phyloP scores from a whole-genome alignment of 371 early-diverging fungal genomes.

The Apophysomyces variabilis region DNA sequence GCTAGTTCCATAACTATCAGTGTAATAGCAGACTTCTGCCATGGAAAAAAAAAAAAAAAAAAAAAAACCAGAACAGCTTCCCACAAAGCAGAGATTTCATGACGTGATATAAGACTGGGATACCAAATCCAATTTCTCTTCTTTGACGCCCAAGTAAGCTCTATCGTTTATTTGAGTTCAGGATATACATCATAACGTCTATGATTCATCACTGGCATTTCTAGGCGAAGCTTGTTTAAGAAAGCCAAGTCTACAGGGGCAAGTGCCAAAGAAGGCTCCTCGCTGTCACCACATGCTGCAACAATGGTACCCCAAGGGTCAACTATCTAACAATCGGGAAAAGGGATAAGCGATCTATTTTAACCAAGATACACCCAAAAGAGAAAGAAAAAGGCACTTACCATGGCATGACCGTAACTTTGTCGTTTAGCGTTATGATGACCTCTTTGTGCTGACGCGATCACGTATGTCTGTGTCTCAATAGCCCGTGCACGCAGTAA shows the following conservation, averaged over 20 bases:
- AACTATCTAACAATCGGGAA: constrained; percentile 35
- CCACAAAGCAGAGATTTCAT: too few relatives aligned
- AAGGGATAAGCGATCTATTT: not conserved
- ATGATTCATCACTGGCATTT: constrained; percentile 80
- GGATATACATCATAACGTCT: constrained; percentile 70
- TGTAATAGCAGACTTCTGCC: too few relatives aligned
- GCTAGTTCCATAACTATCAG: too few relatives aligned
- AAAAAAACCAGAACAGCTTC: too few relatives aligned
- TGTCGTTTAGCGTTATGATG: constrained; percentile 73
- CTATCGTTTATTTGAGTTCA: constrained; percentile 14
- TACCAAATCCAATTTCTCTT: not conserved
- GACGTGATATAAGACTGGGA: not conserved
- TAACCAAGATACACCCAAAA: not conserved
- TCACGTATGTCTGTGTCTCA: constrained; percentile 75
- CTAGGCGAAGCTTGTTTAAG: constrained; percentile 61
- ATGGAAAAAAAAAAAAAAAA: too few relatives aligned
- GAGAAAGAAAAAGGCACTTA: constrained; percentile 23
- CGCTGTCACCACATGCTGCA: constrained; percentile 62
- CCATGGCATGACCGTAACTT: constrained; percentile 86
- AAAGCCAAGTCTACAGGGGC: constrained; percentile 69
- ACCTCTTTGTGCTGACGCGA: constrained; percentile 83
- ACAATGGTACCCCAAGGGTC: constrained; percentile 64
- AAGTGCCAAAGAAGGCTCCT: constrained; percentile 55
- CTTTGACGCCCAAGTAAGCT: not conserved
- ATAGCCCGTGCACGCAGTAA: constrained; percentile 86